Percentiles rank a stretch among this genome's conserved stretches.
These are phyloP conservation scores for Kwoniella dendrophila DNA, from an alignment of 768 basidiomycete genomes.

Conservation along the genomic window DNA sequence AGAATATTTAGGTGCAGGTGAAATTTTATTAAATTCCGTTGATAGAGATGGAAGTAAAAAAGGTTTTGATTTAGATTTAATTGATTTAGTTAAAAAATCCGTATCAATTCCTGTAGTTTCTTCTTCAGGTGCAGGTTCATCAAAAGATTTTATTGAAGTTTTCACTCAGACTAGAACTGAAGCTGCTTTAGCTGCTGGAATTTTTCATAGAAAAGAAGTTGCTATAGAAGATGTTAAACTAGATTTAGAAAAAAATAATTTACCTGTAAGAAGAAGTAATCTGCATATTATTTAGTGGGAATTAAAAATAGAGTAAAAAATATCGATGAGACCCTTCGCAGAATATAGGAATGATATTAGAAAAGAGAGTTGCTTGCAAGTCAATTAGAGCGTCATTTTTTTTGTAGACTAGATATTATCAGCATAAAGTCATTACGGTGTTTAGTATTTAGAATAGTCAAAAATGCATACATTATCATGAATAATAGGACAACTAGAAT, in stretches of 20 bases:
- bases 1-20: conserved; percentile 89
- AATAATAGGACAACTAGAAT: too few species aligned
- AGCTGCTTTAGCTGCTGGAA: conserved; percentile 93
- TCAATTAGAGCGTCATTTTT: too few species aligned
- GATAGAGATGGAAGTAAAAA: conserved; percentile 91
- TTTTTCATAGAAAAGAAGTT: conserved; percentile 92
- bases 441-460: too few species aligned
- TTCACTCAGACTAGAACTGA: conserved; percentile 79
- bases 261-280: conserved; percentile 34
- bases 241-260: conserved; percentile 45
- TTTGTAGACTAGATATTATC: too few species aligned
- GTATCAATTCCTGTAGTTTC: conserved; percentile 93
- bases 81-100: conserved; percentile 70
- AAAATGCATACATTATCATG: too few species aligned
- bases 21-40: conserved; percentile 92
- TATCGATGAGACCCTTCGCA: too few species aligned
- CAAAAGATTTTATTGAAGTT: conserved; percentile 82
- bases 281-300: conserved; percentile 1
- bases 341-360: too few species aligned
- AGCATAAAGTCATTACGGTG: too few species aligned
- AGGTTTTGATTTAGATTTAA: conserved; percentile 85
- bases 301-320: too few species aligned
- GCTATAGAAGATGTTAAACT: conserved; percentile 78
- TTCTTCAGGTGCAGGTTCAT: conserved; percentile 85
- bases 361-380: too few species aligned